phyloP scores from a whole-genome alignment of 176 grass and related monocot genomes.

The Bothriochloa decipiens region DNA sequence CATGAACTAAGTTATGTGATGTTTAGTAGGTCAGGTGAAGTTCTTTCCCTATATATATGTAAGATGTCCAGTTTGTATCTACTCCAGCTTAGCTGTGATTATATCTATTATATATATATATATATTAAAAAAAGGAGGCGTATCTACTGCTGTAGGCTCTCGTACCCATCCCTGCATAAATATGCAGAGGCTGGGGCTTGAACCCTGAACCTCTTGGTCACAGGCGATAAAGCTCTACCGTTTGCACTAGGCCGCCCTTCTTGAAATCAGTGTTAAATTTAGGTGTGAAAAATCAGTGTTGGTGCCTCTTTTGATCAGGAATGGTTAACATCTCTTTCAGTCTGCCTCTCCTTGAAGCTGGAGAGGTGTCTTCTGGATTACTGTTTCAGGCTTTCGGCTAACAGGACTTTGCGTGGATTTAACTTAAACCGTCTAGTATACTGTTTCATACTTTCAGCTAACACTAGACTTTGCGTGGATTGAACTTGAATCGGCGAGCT shows the following conservation, averaged over 20 bases:
- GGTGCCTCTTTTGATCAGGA: background rate
- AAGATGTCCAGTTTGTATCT: conserved; percentile 17
- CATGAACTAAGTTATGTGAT: background rate
- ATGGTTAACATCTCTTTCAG: background rate
- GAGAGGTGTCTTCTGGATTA: background rate
- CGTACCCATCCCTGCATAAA: too few relatives aligned
- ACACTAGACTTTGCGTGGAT: background rate
- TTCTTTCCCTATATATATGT: background rate
- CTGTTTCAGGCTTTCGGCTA: background rate
- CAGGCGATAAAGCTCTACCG: too few relatives aligned
- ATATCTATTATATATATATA: background rate
- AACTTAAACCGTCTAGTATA: background rate
- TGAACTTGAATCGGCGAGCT: background rate
- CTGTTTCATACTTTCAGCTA: background rate
- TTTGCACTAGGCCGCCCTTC: too few relatives aligned
- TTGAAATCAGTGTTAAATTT: background rate
- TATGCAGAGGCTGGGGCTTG: too few relatives aligned
- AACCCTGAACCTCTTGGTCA: too few relatives aligned
- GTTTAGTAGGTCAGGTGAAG: background rate
- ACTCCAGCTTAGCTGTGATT: background rate
- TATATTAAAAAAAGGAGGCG: too few relatives aligned
- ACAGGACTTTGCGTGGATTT: background rate
- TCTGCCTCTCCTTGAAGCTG: background rate
- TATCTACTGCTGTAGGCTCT: too few relatives aligned
- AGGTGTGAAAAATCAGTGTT: background rate